phyloP scores from a whole-genome alignment of 768 basidiomycete species.

The Kwoniella sp. region DNA sequence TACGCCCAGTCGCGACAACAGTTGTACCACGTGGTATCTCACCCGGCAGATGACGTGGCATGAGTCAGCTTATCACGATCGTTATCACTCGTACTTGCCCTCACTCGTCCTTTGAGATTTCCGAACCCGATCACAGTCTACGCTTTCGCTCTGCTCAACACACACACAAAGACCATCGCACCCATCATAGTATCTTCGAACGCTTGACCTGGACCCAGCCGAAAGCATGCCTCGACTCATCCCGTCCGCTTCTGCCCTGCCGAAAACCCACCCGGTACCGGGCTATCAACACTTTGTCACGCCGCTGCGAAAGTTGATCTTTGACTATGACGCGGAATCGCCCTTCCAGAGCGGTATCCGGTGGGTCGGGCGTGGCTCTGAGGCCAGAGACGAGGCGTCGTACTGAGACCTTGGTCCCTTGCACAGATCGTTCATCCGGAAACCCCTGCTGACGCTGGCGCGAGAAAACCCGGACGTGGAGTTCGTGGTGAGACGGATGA shows the following conservation, averaged over 20 bases:
- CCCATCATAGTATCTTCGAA: too few relatives aligned
- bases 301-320: constrained; percentile 42
- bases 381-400: not conserved
- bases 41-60: not conserved
- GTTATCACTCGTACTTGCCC: not conserved
- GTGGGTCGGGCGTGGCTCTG: constrained; percentile 16
- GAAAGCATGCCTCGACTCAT: constrained; percentile 27
- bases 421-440: constrained; percentile 39
- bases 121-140: too few relatives aligned
- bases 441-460: constrained; percentile 36
- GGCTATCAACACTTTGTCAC: constrained; percentile 47
- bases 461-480: constrained; percentile 48
- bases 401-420: not conserved
- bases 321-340: constrained; percentile 45
- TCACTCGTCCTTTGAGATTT: constrained; percentile 1
- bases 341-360: constrained; percentile 40
- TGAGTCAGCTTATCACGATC: too few relatives aligned
- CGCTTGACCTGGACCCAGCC: not conserved
- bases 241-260: constrained; percentile 11
- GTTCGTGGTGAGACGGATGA: constrained; percentile 40
- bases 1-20: not conserved
- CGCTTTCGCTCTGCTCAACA: too few relatives aligned
- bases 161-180: not conserved
- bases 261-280: constrained; percentile 35
- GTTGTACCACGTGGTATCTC: not conserved